A percentile compares a stretch with the other conserved stretches of the same genome.
Conservation (phyloP, 2,329 filamentous ascomycete species). For the Helotiales sp. region DNA sequence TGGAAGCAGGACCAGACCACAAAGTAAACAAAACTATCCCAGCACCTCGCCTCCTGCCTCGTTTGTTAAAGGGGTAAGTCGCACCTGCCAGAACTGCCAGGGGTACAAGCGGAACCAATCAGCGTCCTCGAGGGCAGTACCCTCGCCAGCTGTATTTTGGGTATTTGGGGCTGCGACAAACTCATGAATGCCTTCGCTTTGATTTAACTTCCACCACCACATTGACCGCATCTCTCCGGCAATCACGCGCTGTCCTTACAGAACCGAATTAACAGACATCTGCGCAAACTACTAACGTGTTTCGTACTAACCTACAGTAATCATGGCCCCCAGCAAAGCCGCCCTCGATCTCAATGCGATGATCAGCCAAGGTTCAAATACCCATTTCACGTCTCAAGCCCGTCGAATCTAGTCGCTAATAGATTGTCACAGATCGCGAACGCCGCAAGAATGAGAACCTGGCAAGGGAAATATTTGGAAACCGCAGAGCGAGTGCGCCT, state of each 20-base stretch:
- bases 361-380: slow-evolving; percentile 39
- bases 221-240: not conserved
- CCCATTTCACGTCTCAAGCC: not conserved
- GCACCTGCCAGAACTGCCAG: not conserved
- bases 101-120: slow-evolving; percentile 9
- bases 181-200: not conserved
- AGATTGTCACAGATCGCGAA: slow-evolving; percentile 53
- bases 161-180: slow-evolving; percentile 8
- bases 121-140: not conserved
- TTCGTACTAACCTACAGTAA: slow-evolving; percentile 25
- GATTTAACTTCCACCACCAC: not conserved
- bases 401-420: slow-evolving; percentile 23
- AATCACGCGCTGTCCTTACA: not conserved
- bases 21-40: slow-evolving; percentile 13
- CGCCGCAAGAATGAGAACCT: slow-evolving; percentile 73
- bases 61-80: slow-evolving; percentile 11
- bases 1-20: not conserved
- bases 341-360: slow-evolving; percentile 43
- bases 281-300: slow-evolving; percentile 23
- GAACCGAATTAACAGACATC: not conserved
- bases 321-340: slow-evolving; percentile 41
- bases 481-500: slow-evolving; percentile 60
- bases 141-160: not conserved
- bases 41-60: slow-evolving; percentile 20
- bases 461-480: slow-evolving; percentile 74